Conservation (phyloP, 148 eudicot species). For the Oxyria digyna region DNA sequence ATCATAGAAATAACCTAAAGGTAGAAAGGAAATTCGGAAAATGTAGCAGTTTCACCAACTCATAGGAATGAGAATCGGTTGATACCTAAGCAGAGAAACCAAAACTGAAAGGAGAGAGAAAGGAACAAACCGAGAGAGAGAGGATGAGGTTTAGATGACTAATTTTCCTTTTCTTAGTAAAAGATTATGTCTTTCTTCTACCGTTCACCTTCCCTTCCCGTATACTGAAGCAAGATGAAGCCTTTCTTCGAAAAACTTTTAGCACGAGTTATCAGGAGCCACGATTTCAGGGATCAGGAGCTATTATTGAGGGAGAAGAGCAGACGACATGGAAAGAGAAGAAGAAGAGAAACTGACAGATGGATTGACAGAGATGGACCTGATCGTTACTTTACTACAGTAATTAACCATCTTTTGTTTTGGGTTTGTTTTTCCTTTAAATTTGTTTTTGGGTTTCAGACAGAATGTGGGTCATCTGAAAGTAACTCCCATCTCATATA, state of each 20-base stretch:
- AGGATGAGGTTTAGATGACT: background rate
- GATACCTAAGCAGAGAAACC: background rate
- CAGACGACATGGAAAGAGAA: background rate
- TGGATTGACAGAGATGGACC: background rate
- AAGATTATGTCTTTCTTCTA: background rate
- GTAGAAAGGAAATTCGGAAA: background rate
- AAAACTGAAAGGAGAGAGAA: conserved; percentile 1
- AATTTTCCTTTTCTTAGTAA: background rate
- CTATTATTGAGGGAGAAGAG: background rate
- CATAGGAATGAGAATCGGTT: background rate
- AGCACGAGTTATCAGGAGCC: background rate
- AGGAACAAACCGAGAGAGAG: background rate
- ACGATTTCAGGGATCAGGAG: background rate
- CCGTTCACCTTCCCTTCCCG: background rate
- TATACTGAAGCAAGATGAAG: background rate
- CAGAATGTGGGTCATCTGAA: background rate
- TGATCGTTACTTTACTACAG: conserved; percentile 1
- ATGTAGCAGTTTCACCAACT: background rate
- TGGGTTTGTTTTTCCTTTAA: background rate
- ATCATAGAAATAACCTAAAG: background rate
- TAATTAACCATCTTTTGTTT: background rate
- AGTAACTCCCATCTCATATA: background rate
- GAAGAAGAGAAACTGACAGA: conserved; percentile 6
- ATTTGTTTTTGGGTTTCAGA: background rate
- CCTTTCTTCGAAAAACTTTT: background rate